phyloP scores from a whole-genome alignment of 2,329 filamentous ascomycete genomes.

The Aspergillus versicolor region DNA sequence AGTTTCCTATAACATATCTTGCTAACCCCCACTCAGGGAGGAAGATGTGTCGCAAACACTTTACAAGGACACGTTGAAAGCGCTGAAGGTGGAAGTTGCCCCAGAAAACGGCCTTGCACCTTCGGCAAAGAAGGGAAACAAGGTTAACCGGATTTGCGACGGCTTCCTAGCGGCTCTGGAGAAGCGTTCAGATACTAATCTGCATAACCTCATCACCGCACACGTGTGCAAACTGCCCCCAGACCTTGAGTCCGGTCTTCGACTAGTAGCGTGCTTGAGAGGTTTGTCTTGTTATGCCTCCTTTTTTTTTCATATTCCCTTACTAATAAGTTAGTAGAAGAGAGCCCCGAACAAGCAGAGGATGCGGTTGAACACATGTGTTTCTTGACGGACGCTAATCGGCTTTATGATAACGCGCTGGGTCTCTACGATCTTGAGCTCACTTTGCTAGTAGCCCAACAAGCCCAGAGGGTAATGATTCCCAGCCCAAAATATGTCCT shows the following conservation, averaged over 20 bases:
- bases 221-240: constrained; percentile 92
- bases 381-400: constrained; percentile 92
- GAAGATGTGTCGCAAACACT: constrained; percentile 93
- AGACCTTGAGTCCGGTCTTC: constrained; percentile 80
- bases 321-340: constrained; percentile 41
- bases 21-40: constrained; percentile 52
- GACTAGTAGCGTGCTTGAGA: constrained; percentile 71
- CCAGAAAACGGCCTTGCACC: constrained; percentile 25
- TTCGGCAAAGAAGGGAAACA: constrained; percentile 44
- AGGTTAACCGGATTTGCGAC: constrained; percentile 87
- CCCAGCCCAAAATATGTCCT: neutral
- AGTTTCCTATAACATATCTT: constrained; percentile 10
- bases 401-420: constrained; percentile 84
- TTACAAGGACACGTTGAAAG: constrained; percentile 79
- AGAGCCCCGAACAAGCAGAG: constrained; percentile 72
- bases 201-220: constrained; percentile 92
- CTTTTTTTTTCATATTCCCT: neutral
- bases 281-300: constrained; percentile 31
- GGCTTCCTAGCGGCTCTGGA: constrained; percentile 71
- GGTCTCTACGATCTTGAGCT: constrained; percentile 91
- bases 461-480: constrained; percentile 71
- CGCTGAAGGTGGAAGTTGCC: constrained; percentile 30
- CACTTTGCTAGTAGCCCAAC: constrained; percentile 85
- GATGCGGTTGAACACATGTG: constrained; percentile 94
- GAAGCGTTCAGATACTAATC: constrained; percentile 59